These are phyloP conservation scores for Cryptococcus jaspeensis DNA, from an alignment of 1,284 basidiomycete genomes.

Conservation along the genomic window DNA sequence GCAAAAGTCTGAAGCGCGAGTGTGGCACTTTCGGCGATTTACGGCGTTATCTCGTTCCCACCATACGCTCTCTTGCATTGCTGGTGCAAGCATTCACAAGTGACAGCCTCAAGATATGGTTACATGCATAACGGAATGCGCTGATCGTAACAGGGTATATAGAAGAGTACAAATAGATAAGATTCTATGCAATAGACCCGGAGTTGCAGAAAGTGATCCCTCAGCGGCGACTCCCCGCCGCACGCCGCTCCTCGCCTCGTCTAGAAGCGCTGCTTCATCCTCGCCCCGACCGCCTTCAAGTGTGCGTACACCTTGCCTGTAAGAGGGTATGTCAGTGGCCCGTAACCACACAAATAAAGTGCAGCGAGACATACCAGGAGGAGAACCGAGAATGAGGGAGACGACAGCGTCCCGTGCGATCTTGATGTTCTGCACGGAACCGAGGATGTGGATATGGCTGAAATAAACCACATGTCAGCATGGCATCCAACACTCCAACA, in stretches of 20 bases:
- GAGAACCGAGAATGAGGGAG: constrained; percentile 89
- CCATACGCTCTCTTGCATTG: too few relatives aligned
- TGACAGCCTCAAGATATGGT: background rate
- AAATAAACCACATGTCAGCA: background rate
- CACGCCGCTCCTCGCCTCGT: background rate
- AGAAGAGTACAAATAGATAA: constrained; percentile 11
- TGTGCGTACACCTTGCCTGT: constrained; percentile 83
- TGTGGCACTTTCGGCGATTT: constrained; percentile 20
- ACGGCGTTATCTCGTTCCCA: constrained; percentile 8
- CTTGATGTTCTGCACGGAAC: constrained; percentile 78
- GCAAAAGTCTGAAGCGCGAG: background rate
- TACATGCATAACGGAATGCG: background rate
- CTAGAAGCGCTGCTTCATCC: constrained; percentile 80
- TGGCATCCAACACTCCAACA: background rate
- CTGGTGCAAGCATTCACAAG: background rate
- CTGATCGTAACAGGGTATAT: background rate
- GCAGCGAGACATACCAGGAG: constrained; percentile 62
- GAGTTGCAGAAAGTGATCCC: background rate
- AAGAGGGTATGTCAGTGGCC: background rate
- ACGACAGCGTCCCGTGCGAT: constrained; percentile 94
- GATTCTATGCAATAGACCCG: constrained; percentile 7
- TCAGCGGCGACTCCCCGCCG: background rate
- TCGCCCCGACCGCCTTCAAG: constrained; percentile 82
- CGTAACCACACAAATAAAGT: too few relatives aligned
- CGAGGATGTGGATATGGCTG: constrained; percentile 60